These are phyloP conservation scores for Trapa incisa DNA, from an alignment of 345 rosid species.

Conservation along the genomic window DNA sequence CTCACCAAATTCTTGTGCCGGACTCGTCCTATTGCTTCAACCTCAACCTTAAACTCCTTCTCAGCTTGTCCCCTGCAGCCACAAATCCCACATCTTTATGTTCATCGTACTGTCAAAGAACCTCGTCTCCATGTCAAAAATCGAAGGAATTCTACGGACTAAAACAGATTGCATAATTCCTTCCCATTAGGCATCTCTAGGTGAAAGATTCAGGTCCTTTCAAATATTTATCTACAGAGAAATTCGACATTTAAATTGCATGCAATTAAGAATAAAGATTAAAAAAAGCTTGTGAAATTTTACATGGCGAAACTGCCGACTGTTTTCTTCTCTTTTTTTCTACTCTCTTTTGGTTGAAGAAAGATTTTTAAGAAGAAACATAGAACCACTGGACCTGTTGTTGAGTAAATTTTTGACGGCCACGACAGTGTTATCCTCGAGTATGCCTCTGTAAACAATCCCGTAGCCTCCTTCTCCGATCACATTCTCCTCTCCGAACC, in stretches of 20 bases:
- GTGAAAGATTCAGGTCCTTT: background rate
- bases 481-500: constrained; percentile 64
- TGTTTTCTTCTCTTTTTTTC: background rate
- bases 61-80: constrained; percentile 76
- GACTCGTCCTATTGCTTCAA: constrained; percentile 91
- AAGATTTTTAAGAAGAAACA: background rate
- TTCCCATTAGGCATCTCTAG: background rate
- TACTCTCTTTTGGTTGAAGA: too few species aligned
- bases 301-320: background rate
- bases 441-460: constrained; percentile 71
- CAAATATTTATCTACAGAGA: background rate
- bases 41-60: constrained; percentile 94
- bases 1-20: constrained; percentile 95
- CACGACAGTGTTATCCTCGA: constrained; percentile 50
- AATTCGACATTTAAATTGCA: background rate
- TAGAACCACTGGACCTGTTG: constrained; percentile 34
- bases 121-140: background rate
- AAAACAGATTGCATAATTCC: background rate
- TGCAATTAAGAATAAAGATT: background rate
- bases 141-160: background rate
- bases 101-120: background rate
- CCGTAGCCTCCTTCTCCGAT: constrained; percentile 99
- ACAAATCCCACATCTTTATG: constrained; percentile 3
- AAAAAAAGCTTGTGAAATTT: background rate
- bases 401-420: constrained; percentile 88